A percentile compares a stretch with the other conserved stretches of the same genome.
Conservation (phyloP, 208 protist species). For the Trypanosomatidae sp. region DNA sequence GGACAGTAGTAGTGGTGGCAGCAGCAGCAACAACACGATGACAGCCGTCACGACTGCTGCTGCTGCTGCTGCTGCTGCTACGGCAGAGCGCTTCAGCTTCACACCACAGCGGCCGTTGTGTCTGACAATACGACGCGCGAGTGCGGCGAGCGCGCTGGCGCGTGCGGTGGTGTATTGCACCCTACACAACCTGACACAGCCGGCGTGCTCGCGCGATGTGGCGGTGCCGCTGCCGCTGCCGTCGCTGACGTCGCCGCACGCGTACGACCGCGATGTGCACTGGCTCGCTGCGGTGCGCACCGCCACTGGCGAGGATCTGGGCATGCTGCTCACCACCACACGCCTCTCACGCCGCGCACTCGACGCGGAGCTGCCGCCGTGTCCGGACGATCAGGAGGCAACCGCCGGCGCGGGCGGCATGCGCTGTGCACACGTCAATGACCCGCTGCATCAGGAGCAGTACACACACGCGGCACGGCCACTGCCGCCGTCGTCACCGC, state of each 20-base stretch:
- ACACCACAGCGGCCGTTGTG: constrained; percentile 13
- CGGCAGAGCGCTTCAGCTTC: constrained; percentile 15
- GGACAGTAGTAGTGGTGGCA: constrained; percentile 11
- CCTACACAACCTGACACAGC: too few species aligned
- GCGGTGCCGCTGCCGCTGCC: too few species aligned
- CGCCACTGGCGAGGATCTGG: constrained; percentile 33
- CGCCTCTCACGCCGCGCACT: constrained; percentile 42
- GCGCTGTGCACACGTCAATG: constrained; percentile 49
- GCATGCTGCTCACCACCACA: constrained; percentile 39
- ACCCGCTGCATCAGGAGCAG: constrained; percentile 62
- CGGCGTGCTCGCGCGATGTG: too few species aligned
- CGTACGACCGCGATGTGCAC: constrained; percentile 60
- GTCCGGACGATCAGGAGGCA: constrained; percentile 4
- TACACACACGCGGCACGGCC: constrained; percentile 51
- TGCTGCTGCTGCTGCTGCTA: not conserved
- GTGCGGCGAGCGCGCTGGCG: too few species aligned
- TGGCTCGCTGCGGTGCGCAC: constrained; percentile 60
- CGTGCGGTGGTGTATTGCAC: too few species aligned
- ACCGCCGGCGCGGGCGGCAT: constrained; percentile 3
- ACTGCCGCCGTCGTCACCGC: too few species aligned
- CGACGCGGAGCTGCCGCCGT: constrained; percentile 26
- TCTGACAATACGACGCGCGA: constrained; percentile 9
- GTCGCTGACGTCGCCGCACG: constrained; percentile 13
- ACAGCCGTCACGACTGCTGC: not conserved
- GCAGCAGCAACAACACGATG: not conserved